These are phyloP conservation scores for Debaryomycetaceae sp. DNA, from an alignment of 1,139 yeast genomes.

Conservation along the genomic window DNA sequence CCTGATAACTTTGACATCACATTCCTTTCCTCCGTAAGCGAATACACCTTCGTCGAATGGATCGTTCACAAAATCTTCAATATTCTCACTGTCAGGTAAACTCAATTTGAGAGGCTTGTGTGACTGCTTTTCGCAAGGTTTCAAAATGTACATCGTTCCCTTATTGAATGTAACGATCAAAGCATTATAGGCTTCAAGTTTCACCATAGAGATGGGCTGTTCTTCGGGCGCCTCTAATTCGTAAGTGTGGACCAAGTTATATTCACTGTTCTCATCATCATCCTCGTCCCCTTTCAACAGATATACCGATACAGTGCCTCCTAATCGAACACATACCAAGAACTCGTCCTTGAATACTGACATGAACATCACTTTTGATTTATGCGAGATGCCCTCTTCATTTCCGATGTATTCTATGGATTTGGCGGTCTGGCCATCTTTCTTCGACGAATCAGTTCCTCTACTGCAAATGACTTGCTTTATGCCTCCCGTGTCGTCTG, in stretches of 20 bases:
- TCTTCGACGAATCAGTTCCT: conserved; percentile 69
- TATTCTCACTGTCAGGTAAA: conserved; percentile 36
- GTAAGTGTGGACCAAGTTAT: conserved; percentile 25
- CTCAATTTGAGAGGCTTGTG: conserved; percentile 26
- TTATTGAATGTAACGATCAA: conserved; percentile 44
- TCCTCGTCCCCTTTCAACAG: conserved; percentile 18
- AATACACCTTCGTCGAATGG: conserved; percentile 44
- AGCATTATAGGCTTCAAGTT: conserved; percentile 26
- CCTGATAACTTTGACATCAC: conserved; percentile 53
- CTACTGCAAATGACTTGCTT: conserved; percentile 54
- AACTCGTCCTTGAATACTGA: conserved; percentile 27
- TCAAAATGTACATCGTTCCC: conserved; percentile 47
- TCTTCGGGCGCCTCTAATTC: conserved; percentile 23
- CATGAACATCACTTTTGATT: conserved; percentile 26
- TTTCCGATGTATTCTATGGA: conserved; percentile 38
- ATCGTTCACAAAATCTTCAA: conserved; percentile 46
- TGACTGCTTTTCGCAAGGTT: conserved; percentile 26
- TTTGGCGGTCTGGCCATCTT: conserved; percentile 54
- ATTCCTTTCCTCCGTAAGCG: conserved; percentile 76
- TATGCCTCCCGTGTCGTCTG: conserved; percentile 55
- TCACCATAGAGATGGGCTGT: conserved; percentile 32
- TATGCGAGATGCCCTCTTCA: conserved; percentile 27
- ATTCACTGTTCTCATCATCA: conserved; percentile 17
- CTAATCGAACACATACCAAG: conserved; percentile 40
- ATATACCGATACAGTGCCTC: conserved; percentile 41